phyloP scores from a whole-genome alignment of 1,139 yeast species.

The Pichia norvegensis region DNA sequence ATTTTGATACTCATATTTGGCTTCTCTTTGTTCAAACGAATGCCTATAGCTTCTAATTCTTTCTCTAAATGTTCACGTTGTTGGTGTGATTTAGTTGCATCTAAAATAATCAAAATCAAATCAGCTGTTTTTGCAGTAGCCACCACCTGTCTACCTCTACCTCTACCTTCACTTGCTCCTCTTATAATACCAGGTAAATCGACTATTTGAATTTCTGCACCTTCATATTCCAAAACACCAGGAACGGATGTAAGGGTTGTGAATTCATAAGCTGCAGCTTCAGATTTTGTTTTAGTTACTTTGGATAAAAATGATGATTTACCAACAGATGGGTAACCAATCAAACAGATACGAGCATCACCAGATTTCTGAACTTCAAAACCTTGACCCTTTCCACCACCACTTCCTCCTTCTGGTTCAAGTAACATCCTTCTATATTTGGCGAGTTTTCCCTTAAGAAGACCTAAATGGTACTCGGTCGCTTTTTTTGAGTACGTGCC shows the following conservation, averaged over 20 bases:
- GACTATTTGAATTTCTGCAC: constrained; percentile 93
- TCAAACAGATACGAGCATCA: constrained; percentile 89
- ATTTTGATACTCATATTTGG: constrained; percentile 77
- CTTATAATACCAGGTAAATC: constrained; percentile 96
- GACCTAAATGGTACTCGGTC: constrained; percentile 92
- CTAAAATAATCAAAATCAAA: constrained; percentile 84
- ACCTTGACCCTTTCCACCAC: constrained; percentile 63
- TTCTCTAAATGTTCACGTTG: constrained; percentile 81
- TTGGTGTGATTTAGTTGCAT: constrained; percentile 88
- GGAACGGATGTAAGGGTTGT: constrained; percentile 96
- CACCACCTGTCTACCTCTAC: constrained; percentile 94
- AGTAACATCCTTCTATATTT: constrained; percentile 82
- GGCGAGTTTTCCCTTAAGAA: constrained; percentile 92
- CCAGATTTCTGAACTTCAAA: constrained; percentile 95
- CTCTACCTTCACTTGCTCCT: constrained; percentile 96
- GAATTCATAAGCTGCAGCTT: constrained; percentile 90
- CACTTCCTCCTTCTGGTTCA: constrained; percentile 77
- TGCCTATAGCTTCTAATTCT: constrained; percentile 91
- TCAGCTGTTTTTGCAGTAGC: constrained; percentile 96
- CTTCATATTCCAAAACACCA: constrained; percentile 87
- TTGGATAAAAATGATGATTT: constrained; percentile 82
- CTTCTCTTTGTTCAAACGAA: constrained; percentile 68
- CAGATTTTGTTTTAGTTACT: constrained; percentile 89
- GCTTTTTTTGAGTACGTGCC: constrained; percentile 96
- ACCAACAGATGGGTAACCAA: constrained; percentile 98